Evolutionary conservation across 768 basidiomycete genomes (phyloP).

Genomic region (Termitomyces eurrhizus): DNA sequence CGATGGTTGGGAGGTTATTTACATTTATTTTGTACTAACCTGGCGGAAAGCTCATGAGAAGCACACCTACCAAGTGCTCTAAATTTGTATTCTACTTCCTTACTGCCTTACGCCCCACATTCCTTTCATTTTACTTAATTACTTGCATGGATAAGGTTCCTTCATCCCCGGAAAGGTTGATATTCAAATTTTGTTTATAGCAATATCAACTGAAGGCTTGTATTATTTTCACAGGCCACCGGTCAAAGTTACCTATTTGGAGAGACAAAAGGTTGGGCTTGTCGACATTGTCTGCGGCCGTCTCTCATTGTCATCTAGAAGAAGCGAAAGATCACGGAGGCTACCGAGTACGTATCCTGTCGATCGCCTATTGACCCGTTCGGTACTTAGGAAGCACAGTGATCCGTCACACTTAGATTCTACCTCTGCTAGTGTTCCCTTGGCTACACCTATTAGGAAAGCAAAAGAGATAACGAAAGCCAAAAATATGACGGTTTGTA

Average conservation of each 20-base stretch:
- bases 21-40: neutral
- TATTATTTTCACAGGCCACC: slow-evolving; percentile 11
- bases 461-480: neutral
- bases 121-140: slow-evolving; percentile 12
- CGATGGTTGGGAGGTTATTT: neutral
- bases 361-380: neutral
- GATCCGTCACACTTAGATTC: slow-evolving; percentile 10
- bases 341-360: slow-evolving; percentile 14
- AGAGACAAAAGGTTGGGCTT: slow-evolving; percentile 29
- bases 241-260: slow-evolving; percentile 29
- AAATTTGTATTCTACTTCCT: neutral
- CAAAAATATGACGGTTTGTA: slow-evolving; percentile 5
- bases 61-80: neutral
- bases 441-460: neutral
- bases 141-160: slow-evolving; percentile 12
- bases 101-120: slow-evolving; percentile 10
- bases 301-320: slow-evolving; percentile 19
- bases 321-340: slow-evolving; percentile 21
- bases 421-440: neutral
- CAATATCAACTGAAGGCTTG: neutral
- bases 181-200: neutral
- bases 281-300: slow-evolving; percentile 1
- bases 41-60: neutral
- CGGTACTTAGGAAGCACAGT: slow-evolving; percentile 8
- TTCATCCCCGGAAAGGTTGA: slow-evolving; percentile 18